Evolutionary conservation across 306 rosid species (phyloP).

Genomic region (Hippophae gyantsensis): DNA sequence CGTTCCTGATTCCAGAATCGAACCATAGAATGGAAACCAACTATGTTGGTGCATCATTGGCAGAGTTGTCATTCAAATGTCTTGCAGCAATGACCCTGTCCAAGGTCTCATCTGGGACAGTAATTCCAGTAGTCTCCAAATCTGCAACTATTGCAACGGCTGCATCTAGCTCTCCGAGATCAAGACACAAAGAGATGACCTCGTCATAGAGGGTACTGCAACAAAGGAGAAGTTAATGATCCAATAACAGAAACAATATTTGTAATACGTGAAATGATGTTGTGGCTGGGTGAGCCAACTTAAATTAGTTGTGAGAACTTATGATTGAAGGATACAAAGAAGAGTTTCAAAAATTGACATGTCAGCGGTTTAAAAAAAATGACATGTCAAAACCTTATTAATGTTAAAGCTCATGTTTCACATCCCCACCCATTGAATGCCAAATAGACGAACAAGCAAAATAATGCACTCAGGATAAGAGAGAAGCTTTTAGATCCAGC

Average conservation of each 20-base stretch:
- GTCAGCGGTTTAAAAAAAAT: too few relatives aligned
- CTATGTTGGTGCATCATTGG: conserved; percentile 12
- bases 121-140: conserved; percentile 72
- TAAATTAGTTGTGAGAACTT: too few relatives aligned
- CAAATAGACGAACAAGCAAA: too few relatives aligned
- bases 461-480: neutral
- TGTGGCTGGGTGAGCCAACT: neutral
- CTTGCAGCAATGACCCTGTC: conserved; percentile 72
- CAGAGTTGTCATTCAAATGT: conserved; percentile 23
- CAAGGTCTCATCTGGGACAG: conserved; percentile 68
- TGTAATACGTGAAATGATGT: conserved; percentile 2
- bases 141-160: conserved; percentile 93
- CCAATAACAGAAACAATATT: conserved; percentile 8
- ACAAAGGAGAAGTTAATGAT: conserved; percentile 10
- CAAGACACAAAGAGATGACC: conserved; percentile 62
- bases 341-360: too few relatives aligned
- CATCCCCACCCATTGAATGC: too few relatives aligned
- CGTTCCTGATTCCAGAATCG: neutral
- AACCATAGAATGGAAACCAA: neutral
- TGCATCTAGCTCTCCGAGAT: conserved; percentile 86
- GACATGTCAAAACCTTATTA: too few relatives aligned
- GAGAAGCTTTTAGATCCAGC: conserved; percentile 1
- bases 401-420: too few relatives aligned
- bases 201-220: conserved; percentile 81
- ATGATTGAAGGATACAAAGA: too few relatives aligned